Evolutionary conservation across 2,329 filamentous ascomycete species (phyloP).

Genomic region (Xenosphaeropsis pyriputrescens): DNA sequence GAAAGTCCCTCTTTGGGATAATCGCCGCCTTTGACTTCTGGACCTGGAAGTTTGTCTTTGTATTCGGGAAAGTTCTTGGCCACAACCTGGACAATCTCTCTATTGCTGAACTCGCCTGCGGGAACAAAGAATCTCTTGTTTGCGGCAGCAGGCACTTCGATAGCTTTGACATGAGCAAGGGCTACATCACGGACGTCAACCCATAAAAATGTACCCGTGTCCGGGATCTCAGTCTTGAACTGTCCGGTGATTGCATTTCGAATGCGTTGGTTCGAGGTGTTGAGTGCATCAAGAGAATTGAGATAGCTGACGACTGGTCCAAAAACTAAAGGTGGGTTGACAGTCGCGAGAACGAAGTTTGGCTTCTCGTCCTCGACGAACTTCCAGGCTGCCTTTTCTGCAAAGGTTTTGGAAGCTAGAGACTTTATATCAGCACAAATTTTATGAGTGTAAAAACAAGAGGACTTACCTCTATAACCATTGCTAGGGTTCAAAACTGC

Average conservation of each 20-base stretch:
- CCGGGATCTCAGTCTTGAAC: conserved; percentile 37
- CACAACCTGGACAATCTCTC: conserved; percentile 39
- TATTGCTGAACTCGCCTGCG: conserved; percentile 44
- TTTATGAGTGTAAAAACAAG: background rate
- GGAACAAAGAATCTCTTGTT: conserved; percentile 50
- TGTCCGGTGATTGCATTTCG: conserved; percentile 48
- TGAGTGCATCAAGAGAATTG: conserved; percentile 45
- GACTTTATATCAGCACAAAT: background rate
- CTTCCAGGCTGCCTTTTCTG: conserved; percentile 52
- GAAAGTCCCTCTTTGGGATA: conserved; percentile 28
- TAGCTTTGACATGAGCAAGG: conserved; percentile 43
- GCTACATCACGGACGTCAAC: conserved; percentile 49
- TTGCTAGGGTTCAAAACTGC: conserved; percentile 26
- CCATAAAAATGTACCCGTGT: conserved; percentile 43
- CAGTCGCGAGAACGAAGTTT: conserved; percentile 42
- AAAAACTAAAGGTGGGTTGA: conserved; percentile 47
- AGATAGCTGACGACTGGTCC: conserved; percentile 51
- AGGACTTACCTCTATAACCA: conserved; percentile 16
- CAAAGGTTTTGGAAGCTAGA: conserved; percentile 39
- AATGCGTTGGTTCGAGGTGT: conserved; percentile 59
- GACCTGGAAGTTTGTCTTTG: conserved; percentile 28
- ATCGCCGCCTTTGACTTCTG: conserved; percentile 21
- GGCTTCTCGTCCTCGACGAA: conserved; percentile 39
- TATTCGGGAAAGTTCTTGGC: conserved; percentile 38
- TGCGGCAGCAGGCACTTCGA: conserved; percentile 38